A percentile compares a stretch with the other conserved stretches of the same genome.
Conservation (phyloP, 352 stramenopile species). For the Globisporangium nagaii region DNA sequence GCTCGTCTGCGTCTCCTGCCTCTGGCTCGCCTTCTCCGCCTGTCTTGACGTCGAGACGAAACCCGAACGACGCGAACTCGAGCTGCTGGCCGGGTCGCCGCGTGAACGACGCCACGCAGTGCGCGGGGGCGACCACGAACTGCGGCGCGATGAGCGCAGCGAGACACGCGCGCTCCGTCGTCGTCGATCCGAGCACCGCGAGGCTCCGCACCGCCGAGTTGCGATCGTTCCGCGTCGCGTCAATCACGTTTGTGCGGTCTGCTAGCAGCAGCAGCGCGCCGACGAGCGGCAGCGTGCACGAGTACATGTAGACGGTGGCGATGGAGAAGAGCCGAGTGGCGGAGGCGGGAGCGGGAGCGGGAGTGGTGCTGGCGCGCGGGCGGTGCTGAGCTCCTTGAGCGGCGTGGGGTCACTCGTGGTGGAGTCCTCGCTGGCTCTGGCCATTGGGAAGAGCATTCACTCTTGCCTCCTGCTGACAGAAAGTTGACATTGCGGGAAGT, state of each 20-base stretch:
- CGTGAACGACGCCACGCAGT: slow-evolving; percentile 3
- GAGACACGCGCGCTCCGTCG: not conserved
- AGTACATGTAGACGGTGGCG: too few relatives aligned
- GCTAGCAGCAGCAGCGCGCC: not conserved
- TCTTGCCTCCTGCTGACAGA: too few relatives aligned
- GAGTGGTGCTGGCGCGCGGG: too few relatives aligned
- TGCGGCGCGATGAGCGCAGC: not conserved
- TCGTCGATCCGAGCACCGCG: not conserved
- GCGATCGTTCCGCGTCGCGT: not conserved
- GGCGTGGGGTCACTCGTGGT: too few relatives aligned
- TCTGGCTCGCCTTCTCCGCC: too few relatives aligned
- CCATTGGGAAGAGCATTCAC: too few relatives aligned
- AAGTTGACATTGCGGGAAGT: too few relatives aligned
- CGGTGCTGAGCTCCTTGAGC: too few relatives aligned
- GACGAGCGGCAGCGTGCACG: not conserved
- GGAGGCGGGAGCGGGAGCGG: too few relatives aligned
- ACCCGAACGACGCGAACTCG: slow-evolving; percentile 4
- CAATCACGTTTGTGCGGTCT: not conserved
- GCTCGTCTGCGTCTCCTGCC: not conserved
- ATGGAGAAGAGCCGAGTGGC: too few relatives aligned
- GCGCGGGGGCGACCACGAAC: not conserved
- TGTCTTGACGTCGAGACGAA: too few relatives aligned
- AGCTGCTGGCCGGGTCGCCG: not conserved
- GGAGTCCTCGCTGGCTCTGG: too few relatives aligned
- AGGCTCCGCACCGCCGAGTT: not conserved